These are phyloP conservation scores for Aethionema arabicum DNA, from an alignment of 345 rosid genomes.

Conservation along the genomic window DNA sequence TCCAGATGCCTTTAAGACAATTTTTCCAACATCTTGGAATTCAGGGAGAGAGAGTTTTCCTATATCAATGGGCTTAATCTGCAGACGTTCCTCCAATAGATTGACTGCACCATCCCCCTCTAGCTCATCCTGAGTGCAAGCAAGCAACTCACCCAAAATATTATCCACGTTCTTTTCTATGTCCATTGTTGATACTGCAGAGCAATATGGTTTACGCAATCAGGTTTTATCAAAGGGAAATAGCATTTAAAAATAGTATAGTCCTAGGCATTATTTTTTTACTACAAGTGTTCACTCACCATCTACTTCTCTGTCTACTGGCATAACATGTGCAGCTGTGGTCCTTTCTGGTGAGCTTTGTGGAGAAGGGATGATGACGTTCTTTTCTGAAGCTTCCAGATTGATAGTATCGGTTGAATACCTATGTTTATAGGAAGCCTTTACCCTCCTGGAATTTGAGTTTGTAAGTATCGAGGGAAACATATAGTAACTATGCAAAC, in stretches of 20 bases:
- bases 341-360: conserved; percentile 34
- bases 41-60: conserved; percentile 59
- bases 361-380: conserved; percentile 31
- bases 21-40: conserved; percentile 46
- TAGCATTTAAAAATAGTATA: conserved; percentile 10
- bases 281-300: conserved; percentile 47
- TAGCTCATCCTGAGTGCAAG: conserved; percentile 47
- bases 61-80: conserved; percentile 52
- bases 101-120: conserved; percentile 57
- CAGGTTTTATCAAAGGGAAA: conserved; percentile 25
- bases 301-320: conserved; percentile 36
- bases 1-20: conserved; percentile 47
- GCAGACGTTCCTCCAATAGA: conserved; percentile 58
- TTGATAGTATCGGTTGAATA: conserved; percentile 36
- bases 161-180: conserved; percentile 45
- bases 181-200: conserved; percentile 44
- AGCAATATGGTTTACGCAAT: conserved; percentile 19
- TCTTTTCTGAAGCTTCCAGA: conserved; percentile 43
- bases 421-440: conserved; percentile 49
- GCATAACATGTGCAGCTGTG: conserved; percentile 31
- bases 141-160: conserved; percentile 57
- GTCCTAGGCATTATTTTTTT: conserved; percentile 9
- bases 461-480: conserved; percentile 20
- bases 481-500: conserved; percentile 9
- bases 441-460: conserved; percentile 44